Base-by-base conservation (phyloP, 805 yeast genomes). In the Candida wancherniae region DNA sequence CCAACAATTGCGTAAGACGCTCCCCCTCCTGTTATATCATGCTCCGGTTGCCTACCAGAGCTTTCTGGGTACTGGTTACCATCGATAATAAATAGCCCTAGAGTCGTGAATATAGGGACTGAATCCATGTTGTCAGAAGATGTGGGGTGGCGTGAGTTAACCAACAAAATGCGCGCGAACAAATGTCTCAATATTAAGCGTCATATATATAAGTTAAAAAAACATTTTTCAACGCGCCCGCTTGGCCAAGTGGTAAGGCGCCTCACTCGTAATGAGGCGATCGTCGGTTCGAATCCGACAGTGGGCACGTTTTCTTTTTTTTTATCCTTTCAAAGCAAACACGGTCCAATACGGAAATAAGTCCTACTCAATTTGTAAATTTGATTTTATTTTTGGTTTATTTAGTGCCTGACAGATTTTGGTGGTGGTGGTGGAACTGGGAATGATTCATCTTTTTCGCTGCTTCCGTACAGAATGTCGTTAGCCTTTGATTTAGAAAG, bases 1-100 rank as follows among this genome's bases (percentile, higher is more conserved):
- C 96, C 96, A 10, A 82, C 59, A 1, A 78, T 72, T 2, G 87
- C 87, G 53, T 72, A 88, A 1, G 90, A 74, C 0, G 94, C 96
- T 2, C 88, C 97, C 2, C 97, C 97, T 1, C 97, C 97, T 27
- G 84, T 65, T 6, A 88, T 67, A 50, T 84, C 54, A 39, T 46
- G 52, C 42, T 61, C 64, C 15, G 59, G 45, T 23, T 36, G 40
- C 42, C 66, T 33, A 35, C 59, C 29, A 40, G 58, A 41, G 31
- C 55, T 44, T 29, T 55, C 51, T 0, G 74, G 69, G 47, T 74
- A 77, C 34, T 74, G 77, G 44, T 87, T 84, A 42, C 85, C 95
- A 55, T 88, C 97, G 11, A 88, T 71, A 47, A 90, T 86, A 58
- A 86, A 82, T 85, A 88, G 80, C 26, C 96, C 97, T 63, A 84